Percentiles rank a stretch among this genome's conserved stretches.
phyloP scores from a whole-genome alignment of 306 rosid species.

The Malus domestica region ASM211411v1 NC_041798.1:31704501-31705000 shows the following conservation, averaged over 20 bases:
- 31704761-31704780: neutral
- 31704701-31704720: neutral
- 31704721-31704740: neutral
- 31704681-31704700: neutral
- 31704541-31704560: neutral
- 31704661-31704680: neutral
- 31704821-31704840: conserved; percentile 46
- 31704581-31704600: neutral
- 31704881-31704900: conserved; percentile 55
- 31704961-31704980: neutral
- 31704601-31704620: neutral
- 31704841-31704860: conserved; percentile 80
- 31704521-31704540: neutral
- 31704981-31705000: conserved; percentile 15
- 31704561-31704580: neutral
- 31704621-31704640: neutral
- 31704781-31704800: neutral
- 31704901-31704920: conserved; percentile 57
- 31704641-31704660: neutral
- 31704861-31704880: conserved; percentile 74
- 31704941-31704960: conserved; percentile 29
- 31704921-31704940: conserved; percentile 65
- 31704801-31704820: neutral
- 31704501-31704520: neutral
- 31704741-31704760: neutral